A percentile compares a stretch with the other conserved stretches of the same genome.
Conservation (phyloP, 73 alveolate species). For the Diophrys appendiculata region DNA sequence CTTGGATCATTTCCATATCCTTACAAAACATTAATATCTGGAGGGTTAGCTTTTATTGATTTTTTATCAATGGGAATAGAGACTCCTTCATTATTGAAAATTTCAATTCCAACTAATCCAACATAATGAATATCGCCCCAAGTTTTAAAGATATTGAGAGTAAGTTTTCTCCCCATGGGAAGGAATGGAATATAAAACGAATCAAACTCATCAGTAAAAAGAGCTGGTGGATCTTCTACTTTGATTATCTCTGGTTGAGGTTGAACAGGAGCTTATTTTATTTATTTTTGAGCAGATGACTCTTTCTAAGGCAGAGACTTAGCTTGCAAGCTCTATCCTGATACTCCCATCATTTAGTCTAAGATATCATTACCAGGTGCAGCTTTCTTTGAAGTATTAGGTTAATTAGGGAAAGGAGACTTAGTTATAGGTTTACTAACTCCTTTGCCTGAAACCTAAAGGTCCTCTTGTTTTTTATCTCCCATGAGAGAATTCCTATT, state of each 20-base stretch:
- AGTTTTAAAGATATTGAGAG: constrained; percentile 66
- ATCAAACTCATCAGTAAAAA: constrained; percentile 18
- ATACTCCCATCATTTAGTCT: too few species aligned
- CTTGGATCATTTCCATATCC: constrained; percentile 91
- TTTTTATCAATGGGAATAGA: constrained; percentile 33
- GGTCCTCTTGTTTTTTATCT: too few species aligned
- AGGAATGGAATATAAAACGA: constrained; percentile 61
- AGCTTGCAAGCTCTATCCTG: too few species aligned
- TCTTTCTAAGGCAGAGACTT: too few species aligned
- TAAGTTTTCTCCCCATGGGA: constrained; percentile 68
- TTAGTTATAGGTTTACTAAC: constrained; percentile 2
- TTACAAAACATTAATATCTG: constrained; percentile 83
- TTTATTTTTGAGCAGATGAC: too few species aligned
- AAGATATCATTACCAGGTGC: constrained; percentile 9
- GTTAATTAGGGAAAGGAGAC: constrained; percentile 14
- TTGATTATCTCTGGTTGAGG: constrained; percentile 21
- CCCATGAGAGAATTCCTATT: constrained; percentile 33
- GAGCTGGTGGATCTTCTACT: constrained; percentile 6
- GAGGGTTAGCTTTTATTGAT: constrained; percentile 78
- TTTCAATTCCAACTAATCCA: constrained; percentile 82
- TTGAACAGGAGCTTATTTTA: too few species aligned
- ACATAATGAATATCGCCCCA: constrained; percentile 92
- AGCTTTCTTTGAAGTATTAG: constrained; percentile 15
- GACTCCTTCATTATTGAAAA: constrained; percentile 72
- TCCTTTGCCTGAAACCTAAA: constrained; percentile 14